Evolutionary conservation across 2,329 filamentous ascomycete genomes (phyloP).

Genomic region (Fusarium stilboides): DNA sequence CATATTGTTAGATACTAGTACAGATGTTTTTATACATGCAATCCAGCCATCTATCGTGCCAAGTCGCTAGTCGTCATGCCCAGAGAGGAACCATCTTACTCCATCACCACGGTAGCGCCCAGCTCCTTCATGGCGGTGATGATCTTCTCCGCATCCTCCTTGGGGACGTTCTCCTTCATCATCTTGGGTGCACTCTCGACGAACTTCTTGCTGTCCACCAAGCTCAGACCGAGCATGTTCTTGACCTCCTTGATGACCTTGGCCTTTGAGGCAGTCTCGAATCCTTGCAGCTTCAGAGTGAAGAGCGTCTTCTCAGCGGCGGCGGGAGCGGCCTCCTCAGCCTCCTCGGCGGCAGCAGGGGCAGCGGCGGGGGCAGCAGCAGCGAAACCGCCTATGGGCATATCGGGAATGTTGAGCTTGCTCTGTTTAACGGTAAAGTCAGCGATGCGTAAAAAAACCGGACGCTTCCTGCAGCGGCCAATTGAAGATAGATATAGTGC

Average conservation of each 20-base stretch:
- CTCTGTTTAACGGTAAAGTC: constrained; percentile 67
- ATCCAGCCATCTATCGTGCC: constrained; percentile 54
- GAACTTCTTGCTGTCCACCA: constrained; percentile 99
- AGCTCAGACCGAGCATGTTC: constrained; percentile 90
- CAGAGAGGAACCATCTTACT: constrained; percentile 69
- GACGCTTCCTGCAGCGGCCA: constrained; percentile 11
- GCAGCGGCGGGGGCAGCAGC: constrained; percentile 75
- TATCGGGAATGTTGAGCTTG: constrained; percentile 96
- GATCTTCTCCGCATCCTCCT: constrained; percentile 99
- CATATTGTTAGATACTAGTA: constrained; percentile 56
- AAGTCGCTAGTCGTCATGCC: constrained; percentile 45
- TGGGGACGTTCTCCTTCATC: constrained; percentile 98
- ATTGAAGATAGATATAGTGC: constrained; percentile 34
- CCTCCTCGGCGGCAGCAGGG: constrained; percentile 78
- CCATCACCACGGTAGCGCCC: constrained; percentile 90
- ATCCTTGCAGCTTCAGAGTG: constrained; percentile 92
- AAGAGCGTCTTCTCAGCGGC: constrained; percentile 98
- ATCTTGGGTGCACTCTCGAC: constrained; percentile 98
- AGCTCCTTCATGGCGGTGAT: constrained; percentile 93
- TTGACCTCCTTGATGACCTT: constrained; percentile 99
- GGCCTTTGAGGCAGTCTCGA: constrained; percentile 91
- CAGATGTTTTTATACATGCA: constrained; percentile 59
- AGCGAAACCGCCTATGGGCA: constrained; percentile 93
- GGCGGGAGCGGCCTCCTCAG: constrained; percentile 88
- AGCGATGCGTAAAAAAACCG: constrained; percentile 21